Evolutionary conservation across 108 stramenopile species (phyloP), one percentile per base, ranked within the genome.

Genomic region (Nannochloropsis granulata): DNA sequence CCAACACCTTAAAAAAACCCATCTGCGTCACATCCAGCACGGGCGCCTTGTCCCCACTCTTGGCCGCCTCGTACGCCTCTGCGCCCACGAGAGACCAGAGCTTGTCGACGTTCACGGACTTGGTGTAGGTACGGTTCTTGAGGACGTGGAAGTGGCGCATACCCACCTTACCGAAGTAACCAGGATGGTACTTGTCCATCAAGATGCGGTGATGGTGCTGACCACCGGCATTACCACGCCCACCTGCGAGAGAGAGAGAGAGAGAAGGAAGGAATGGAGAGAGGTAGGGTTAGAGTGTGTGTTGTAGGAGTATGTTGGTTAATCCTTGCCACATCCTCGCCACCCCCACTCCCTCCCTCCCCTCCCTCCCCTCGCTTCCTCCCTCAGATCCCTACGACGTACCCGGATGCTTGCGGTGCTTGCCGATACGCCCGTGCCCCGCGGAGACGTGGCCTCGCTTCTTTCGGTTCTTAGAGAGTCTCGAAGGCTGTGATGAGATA

Each of bases 161-260:
- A 93, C 98, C 98, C 82, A 99, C 97, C 94, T 98, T 99, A 89
- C 99, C 97, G 91, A 99, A 99, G 93, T 99, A 98, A 92, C 98
- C 98, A 86, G 98, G 98, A 91, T 98, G 98, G 90, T 93, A 98
- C 91, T 98, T 97, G 92, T 99, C 98, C 87, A 99, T 93, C 45
- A 98, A 92, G 88, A 93, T 97, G 43, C 98, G 94, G 95, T 98
- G 97, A 91, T 99, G 98, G 86, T 99, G 98, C 90, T 98, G 97
- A 85, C 98, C 98, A 91, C 98, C 98, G 46, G 98, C 98, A 91
- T 99, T 99, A 96, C 98, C 98, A 80, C 98, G 97, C 90, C 98
- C 98, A 92, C 97, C 96, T 71, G 56, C 34, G 34, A 34, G 34
- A 34, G 5, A 34, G 34, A 34, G 5, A 34, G 34, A 34, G 34